Conservation (phyloP, 1,139 yeast species). For the Hanseniaspora uvarum region DNA sequence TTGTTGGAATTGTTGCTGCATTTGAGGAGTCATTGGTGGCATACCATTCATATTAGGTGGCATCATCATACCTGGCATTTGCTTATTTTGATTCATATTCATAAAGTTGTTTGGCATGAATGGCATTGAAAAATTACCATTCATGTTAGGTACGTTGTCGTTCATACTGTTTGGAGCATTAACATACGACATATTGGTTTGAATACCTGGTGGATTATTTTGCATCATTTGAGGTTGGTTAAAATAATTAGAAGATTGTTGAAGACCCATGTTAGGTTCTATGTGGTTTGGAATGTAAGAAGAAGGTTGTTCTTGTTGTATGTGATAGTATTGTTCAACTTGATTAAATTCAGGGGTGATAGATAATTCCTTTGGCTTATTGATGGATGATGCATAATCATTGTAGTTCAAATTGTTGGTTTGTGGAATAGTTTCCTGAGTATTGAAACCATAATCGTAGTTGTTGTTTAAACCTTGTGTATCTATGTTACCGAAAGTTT, state of each 20-base stretch:
- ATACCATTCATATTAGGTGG: slow-evolving; percentile 17
- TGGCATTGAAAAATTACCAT: slow-evolving; percentile 11
- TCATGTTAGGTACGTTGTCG: slow-evolving; percentile 19
- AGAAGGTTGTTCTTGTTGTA: slow-evolving; percentile 21
- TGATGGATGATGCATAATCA: slow-evolving; percentile 19
- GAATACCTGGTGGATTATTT: neutral
- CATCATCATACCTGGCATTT: slow-evolving; percentile 17
- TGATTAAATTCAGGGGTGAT: slow-evolving; percentile 10
- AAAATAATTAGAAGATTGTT: slow-evolving; percentile 41
- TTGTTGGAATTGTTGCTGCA: slow-evolving; percentile 20
- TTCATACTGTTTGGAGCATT: slow-evolving; percentile 5
- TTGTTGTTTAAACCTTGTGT: slow-evolving; percentile 48
- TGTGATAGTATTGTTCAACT: neutral
- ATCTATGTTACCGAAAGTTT: slow-evolving; percentile 66
- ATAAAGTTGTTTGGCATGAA: slow-evolving; percentile 17
- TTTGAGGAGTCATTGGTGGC: slow-evolving; percentile 22
- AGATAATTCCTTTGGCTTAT: slow-evolving; percentile 28
- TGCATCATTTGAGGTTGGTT: slow-evolving; percentile 1
- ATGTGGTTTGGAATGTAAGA: slow-evolving; percentile 26
- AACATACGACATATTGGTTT: neutral
- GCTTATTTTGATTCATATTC: slow-evolving; percentile 21
- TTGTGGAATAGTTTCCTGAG: slow-evolving; percentile 22
- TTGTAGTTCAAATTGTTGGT: neutral
- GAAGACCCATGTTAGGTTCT: slow-evolving; percentile 36
- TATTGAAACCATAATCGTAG: slow-evolving; percentile 54